phyloP scores from a whole-genome alignment of 2,329 filamentous ascomycete species.

The Botrytis aclada region DNA sequence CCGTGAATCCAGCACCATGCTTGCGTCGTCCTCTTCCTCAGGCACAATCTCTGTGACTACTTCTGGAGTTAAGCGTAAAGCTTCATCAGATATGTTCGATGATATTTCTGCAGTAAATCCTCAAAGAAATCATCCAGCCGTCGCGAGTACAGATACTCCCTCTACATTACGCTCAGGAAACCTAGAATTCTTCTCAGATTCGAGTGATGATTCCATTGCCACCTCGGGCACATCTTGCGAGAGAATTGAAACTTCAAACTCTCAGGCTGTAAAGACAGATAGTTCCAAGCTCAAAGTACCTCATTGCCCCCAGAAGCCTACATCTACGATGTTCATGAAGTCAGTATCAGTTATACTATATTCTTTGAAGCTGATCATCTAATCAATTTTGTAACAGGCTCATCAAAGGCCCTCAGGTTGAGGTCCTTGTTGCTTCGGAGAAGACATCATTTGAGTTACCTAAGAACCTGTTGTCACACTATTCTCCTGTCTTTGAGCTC shows the following conservation, averaged over 20 bases:
- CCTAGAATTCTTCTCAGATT: not conserved
- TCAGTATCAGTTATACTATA: no score
- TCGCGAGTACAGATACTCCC: not conserved
- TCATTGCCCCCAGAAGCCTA: not conserved
- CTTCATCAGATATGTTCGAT: not conserved
- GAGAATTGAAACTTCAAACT: not conserved
- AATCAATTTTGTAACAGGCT: no score
- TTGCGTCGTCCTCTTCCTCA: not conserved
- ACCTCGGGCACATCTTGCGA: not conserved
- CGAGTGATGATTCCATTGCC: not conserved
- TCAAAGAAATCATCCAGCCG: not conserved
- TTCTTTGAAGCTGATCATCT: no score
- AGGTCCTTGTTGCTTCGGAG: constrained; percentile 23
- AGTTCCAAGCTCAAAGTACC: not conserved
- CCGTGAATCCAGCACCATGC: not conserved
- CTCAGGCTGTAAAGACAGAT: not conserved
- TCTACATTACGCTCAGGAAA: not conserved
- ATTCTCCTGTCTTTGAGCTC: constrained; percentile 24
- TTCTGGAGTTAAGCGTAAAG: not conserved
- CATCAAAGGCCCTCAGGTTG: no score
- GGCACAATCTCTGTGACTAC: not conserved
- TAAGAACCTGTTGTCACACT: constrained; percentile 23
- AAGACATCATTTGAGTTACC: constrained; percentile 23
- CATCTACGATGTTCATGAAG: not conserved
- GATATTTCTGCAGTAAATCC: not conserved